Conservation (phyloP, 176 grass and related monocot genomes). For the Phyllostachys edulis region DNA sequence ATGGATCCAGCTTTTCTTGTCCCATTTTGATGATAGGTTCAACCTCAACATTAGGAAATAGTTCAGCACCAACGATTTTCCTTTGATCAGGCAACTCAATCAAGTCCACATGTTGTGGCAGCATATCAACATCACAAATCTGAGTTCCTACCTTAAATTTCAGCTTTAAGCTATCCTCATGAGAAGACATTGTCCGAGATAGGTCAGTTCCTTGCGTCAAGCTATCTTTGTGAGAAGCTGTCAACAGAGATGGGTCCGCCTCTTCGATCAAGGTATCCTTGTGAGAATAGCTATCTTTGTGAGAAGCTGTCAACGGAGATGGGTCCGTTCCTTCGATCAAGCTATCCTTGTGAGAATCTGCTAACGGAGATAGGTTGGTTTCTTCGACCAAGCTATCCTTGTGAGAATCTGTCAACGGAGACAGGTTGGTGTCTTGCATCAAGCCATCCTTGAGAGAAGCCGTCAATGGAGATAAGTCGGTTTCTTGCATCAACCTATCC, state of each 20-base stretch:
- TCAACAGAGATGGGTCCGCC: conserved; percentile 8
- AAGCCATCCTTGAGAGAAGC: conserved; percentile 36
- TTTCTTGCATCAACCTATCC: conserved; percentile 39
- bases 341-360: conserved; percentile 32
- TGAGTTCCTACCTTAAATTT: conserved; percentile 33
- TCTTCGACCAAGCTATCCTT: conserved; percentile 30
- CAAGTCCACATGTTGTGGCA: conserved; percentile 52
- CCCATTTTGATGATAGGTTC: conserved; percentile 39
- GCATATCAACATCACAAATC: conserved; percentile 30
- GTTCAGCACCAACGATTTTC: conserved; percentile 27
- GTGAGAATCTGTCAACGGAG: conserved; percentile 13
- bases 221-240: conserved; percentile 25
- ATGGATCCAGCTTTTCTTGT: conserved; percentile 48
- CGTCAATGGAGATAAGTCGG: conserved; percentile 13
- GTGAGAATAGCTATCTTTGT: conserved; percentile 17
- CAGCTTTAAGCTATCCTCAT: conserved; percentile 38
- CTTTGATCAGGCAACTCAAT: conserved; percentile 45
- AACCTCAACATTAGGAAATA: conserved; percentile 36
- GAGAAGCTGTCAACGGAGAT: conserved; percentile 25
- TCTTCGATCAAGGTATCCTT: conserved; percentile 38
- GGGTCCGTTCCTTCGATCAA: conserved; percentile 28
- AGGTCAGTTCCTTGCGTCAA: conserved; percentile 32
- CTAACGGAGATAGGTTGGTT: conserved; percentile 21
- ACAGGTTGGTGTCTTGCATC: conserved; percentile 25
- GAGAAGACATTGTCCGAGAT: conserved; percentile 22